These are phyloP conservation scores for Penicillium vulpinum DNA, from an alignment of 2,329 filamentous ascomycete species.

Conservation along the genomic window DNA sequence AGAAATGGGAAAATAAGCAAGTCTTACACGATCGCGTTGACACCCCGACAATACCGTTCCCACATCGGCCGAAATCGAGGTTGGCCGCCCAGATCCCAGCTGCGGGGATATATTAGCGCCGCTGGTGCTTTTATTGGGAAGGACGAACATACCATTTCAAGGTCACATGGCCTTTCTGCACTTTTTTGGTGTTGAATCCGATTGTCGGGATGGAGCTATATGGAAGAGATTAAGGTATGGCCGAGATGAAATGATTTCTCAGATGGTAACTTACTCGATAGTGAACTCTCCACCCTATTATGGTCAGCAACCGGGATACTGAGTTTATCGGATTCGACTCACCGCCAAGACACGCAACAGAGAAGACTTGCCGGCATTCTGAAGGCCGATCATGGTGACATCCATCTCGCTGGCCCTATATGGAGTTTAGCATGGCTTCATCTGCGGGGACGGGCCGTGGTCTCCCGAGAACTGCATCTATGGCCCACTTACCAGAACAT, in stretches of 20 bases:
- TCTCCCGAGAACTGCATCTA: conserved; percentile 29
- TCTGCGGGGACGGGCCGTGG: conserved; percentile 39
- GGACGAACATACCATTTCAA: conserved; percentile 72
- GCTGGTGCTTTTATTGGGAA: neutral
- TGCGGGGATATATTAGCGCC: conserved; percentile 34
- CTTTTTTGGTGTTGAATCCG: conserved; percentile 98
- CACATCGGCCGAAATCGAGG: conserved; percentile 98
- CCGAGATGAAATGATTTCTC: neutral
- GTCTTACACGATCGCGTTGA: conserved; percentile 86
- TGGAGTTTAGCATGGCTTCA: conserved; percentile 20
- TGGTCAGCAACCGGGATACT: conserved; percentile 7
- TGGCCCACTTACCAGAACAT: conserved; percentile 80
- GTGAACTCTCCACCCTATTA: conserved; percentile 93
- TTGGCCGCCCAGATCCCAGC: conserved; percentile 96
- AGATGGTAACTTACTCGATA: conserved; percentile 76
- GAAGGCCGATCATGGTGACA: conserved; percentile 96
- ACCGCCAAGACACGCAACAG: conserved; percentile 91
- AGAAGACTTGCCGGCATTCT: conserved; percentile 98
- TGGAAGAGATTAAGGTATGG: conserved; percentile 10
- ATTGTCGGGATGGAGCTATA: conserved; percentile 94
- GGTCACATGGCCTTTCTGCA: conserved; percentile 96
- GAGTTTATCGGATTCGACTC: conserved; percentile 48
- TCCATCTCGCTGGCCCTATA: conserved; percentile 98
- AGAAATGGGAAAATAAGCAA: neutral
- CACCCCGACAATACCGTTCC: conserved; percentile 96